phyloP scores from a whole-genome alignment of 2,329 filamentous ascomycete genomes.

The Fusarium buxicola region DNA sequence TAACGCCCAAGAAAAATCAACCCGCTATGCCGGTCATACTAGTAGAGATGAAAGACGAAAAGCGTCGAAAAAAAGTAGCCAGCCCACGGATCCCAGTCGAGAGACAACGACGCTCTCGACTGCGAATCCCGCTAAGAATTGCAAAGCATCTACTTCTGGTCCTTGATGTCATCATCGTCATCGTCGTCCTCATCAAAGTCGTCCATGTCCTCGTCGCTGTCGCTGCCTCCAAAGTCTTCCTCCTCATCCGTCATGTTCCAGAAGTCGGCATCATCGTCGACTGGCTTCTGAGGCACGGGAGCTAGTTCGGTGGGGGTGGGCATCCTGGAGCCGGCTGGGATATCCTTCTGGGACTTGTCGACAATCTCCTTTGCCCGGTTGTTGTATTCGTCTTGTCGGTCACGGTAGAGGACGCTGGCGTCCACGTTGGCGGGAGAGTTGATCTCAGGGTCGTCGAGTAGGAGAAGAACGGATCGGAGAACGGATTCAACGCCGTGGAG shows the following conservation, averaged over 20 bases:
- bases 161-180: conserved; percentile 61
- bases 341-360: conserved; percentile 79
- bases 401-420: conserved; percentile 86
- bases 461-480: conserved; percentile 88
- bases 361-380: conserved; percentile 75
- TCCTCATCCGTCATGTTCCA: conserved; percentile 83
- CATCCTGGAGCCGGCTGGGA: conserved; percentile 84
- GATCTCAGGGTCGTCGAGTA: conserved; percentile 94
- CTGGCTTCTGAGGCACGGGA: conserved; percentile 68
- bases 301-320: conserved; percentile 76
- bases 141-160: conserved; percentile 36
- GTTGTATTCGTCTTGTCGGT: conserved; percentile 77
- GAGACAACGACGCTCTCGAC: no score
- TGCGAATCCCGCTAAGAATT: conserved; percentile 3
- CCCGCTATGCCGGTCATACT: conserved; percentile 41
- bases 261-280: conserved; percentile 81
- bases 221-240: conserved; percentile 81
- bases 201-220: conserved; percentile 72
- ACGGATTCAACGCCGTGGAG: conserved; percentile 95
- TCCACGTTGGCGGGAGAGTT: conserved; percentile 96
- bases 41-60: conserved; percentile 32
- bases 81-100: neutral
- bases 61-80: neutral
- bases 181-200: conserved; percentile 71
- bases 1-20: conserved; percentile 42